A percentile compares a stretch with the other conserved stretches of the same genome.
Evolutionary conservation across 108 stramenopile genomes (phyloP).

Genomic region (Conticribra guillardii): DNA sequence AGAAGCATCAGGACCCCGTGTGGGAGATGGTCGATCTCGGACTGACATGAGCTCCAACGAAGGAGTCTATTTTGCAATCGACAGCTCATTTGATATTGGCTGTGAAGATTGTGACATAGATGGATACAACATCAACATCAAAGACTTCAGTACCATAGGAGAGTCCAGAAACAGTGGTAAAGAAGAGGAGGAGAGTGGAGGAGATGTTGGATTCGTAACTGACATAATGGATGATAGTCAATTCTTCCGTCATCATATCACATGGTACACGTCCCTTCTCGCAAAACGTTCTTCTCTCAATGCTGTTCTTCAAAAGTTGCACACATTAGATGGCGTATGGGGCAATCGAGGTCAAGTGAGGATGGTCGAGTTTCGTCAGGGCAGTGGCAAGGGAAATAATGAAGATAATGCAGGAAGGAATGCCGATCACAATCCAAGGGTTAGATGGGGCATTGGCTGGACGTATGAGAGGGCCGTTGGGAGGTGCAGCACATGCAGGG

Average conservation of each 20-base stretch:
- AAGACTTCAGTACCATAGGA: not conserved
- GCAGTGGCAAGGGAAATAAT: conserved; percentile 42
- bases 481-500: conserved; percentile 24
- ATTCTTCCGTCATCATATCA: conserved; percentile 46
- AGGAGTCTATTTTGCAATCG: conserved; percentile 66
- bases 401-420: not conserved
- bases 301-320: conserved; percentile 41
- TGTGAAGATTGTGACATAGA: conserved; percentile 32
- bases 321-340: conserved; percentile 57
- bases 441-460: conserved; percentile 94
- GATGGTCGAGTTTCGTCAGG: conserved; percentile 85
- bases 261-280: conserved; percentile 88
- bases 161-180: not conserved
- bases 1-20: conserved; percentile 53
- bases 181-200: conserved; percentile 30
- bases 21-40: conserved; percentile 76
- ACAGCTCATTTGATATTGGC: conserved; percentile 60
- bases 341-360: conserved; percentile 65
- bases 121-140: not conserved
- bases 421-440: conserved; percentile 31
- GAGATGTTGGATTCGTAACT: conserved; percentile 60
- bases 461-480: conserved; percentile 63
- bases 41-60: conserved; percentile 71
- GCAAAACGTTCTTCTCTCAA: conserved; percentile 66
- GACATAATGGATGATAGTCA: conserved; percentile 66